A percentile compares a stretch with the other conserved stretches of the same genome.
Evolutionary conservation across 495 filamentous ascomycete species (phyloP).

Genomic region (Penicillium egyptiacum): DNA sequence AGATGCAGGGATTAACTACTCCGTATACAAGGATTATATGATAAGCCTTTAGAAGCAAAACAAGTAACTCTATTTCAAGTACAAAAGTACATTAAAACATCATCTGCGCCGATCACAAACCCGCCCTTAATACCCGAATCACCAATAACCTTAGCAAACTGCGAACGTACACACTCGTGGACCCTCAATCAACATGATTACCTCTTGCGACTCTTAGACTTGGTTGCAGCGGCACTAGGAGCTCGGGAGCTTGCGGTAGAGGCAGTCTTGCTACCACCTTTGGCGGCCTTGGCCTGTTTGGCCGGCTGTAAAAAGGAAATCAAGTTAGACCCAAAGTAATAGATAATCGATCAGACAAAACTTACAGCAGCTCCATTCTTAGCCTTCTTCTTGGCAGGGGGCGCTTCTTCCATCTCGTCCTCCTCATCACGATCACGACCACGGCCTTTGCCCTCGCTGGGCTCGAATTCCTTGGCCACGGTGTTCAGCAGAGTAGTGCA

Average conservation of each 20-base stretch:
- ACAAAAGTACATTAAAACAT: slow-evolving; percentile 21
- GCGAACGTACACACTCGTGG: slow-evolving; percentile 15
- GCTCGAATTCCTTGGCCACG: slow-evolving; percentile 89
- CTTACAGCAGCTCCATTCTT: slow-evolving; percentile 76
- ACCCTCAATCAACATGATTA: slow-evolving; percentile 23
- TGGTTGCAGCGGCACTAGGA: slow-evolving; percentile 51
- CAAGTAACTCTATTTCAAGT: slow-evolving; percentile 26
- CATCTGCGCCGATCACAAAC: slow-evolving; percentile 25
- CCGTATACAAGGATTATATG: slow-evolving; percentile 11
- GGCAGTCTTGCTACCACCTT: slow-evolving; percentile 53
- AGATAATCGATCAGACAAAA: slow-evolving; percentile 9
- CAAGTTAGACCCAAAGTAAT: slow-evolving; percentile 13
- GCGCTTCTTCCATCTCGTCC: slow-evolving; percentile 71
- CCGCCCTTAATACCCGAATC: slow-evolving; percentile 7
- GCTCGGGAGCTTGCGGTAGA: slow-evolving; percentile 56
- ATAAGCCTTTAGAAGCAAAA: slow-evolving; percentile 19
- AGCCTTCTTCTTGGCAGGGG: slow-evolving; percentile 87
- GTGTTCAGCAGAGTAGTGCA: slow-evolving; percentile 94
- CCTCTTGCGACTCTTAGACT: slow-evolving; percentile 52
- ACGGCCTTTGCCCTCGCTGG: slow-evolving; percentile 67
- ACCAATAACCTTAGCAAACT: slow-evolving; percentile 10
- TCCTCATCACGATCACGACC: slow-evolving; percentile 77
- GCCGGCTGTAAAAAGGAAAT: slow-evolving; percentile 40
- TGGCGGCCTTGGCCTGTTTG: slow-evolving; percentile 61
- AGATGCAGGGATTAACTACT: too few species aligned